Conservation (phyloP, 805 yeast species). For the Saturnispora sanitii region DNA sequence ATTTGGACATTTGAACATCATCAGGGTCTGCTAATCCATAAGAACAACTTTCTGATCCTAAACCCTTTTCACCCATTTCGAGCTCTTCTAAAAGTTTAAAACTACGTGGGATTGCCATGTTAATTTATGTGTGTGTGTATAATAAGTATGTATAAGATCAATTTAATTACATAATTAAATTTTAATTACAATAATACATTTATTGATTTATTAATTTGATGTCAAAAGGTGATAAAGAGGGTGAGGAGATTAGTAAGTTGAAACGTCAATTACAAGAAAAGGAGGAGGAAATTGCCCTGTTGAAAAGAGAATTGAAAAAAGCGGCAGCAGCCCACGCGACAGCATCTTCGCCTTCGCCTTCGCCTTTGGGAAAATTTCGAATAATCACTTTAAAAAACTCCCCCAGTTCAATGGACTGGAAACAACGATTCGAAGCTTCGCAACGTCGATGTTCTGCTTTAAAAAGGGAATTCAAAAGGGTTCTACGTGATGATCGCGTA, state of each 20-base stretch:
- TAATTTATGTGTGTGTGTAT: background rate
- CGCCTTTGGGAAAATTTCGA: too few species aligned
- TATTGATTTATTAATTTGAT: too few species aligned
- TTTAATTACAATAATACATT: background rate
- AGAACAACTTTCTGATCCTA: slow-evolving; percentile 94
- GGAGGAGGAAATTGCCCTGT: background rate
- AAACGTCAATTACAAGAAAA: background rate
- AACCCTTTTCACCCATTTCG: slow-evolving; percentile 96
- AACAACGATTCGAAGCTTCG: too few species aligned
- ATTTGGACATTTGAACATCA: slow-evolving; percentile 85
- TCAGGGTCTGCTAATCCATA: slow-evolving; percentile 86
- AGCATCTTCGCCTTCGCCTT: too few species aligned
- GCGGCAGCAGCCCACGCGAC: background rate
- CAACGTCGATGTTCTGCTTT: background rate
- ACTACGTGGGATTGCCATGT: slow-evolving; percentile 59
- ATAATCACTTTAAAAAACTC: too few species aligned
- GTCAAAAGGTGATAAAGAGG: too few species aligned
- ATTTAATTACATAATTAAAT: too few species aligned
- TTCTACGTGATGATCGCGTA: too few species aligned
- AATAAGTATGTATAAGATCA: too few species aligned
- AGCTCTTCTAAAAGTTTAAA: slow-evolving; percentile 91
- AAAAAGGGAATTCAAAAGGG: too few species aligned
- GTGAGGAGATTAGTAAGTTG: background rate
- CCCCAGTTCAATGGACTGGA: too few species aligned
- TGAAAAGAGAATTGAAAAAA: background rate